Evolutionary conservation across 495 filamentous ascomycete species (phyloP).

Genomic region (Pyrenopolyporus hunteri): DNA sequence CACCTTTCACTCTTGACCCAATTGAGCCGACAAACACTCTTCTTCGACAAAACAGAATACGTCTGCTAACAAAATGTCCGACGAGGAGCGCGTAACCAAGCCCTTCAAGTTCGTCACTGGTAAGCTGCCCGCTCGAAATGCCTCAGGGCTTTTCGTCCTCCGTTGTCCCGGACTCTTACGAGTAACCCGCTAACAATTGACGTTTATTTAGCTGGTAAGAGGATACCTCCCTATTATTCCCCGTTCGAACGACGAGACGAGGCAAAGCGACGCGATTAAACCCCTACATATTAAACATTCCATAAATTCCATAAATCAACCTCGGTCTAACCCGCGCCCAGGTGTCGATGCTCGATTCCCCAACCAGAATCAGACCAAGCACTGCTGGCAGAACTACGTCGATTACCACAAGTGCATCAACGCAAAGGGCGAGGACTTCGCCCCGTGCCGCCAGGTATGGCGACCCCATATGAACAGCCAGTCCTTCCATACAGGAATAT

Average conservation of each 20-base stretch:
- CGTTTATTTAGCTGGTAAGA: constrained; percentile 57
- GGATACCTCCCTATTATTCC: constrained; percentile 9
- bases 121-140: constrained; percentile 60
- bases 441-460: constrained; percentile 91
- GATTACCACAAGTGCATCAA: constrained; percentile 99
- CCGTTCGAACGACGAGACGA: constrained; percentile 14
- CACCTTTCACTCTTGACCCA: constrained; percentile 7
- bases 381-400: constrained; percentile 99
- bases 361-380: constrained; percentile 92
- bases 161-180: constrained; percentile 27
- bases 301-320: no score
- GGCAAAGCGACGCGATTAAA: constrained; percentile 14
- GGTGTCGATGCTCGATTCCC: constrained; percentile 99
- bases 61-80: constrained; percentile 70
- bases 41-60: constrained; percentile 19
- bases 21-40: constrained; percentile 36
- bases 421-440: constrained; percentile 98
- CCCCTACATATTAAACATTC: no score
- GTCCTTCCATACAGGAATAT: not conserved
- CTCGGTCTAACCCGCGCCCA: constrained; percentile 49
- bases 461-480: not conserved
- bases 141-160: constrained; percentile 37
- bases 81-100: constrained; percentile 93
- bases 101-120: constrained; percentile 99
- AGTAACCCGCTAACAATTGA: constrained; percentile 27